These are phyloP conservation scores for Sporothrix sp. DNA, from an alignment of 2,329 filamentous ascomycete genomes.

Conservation along the genomic window DNA sequence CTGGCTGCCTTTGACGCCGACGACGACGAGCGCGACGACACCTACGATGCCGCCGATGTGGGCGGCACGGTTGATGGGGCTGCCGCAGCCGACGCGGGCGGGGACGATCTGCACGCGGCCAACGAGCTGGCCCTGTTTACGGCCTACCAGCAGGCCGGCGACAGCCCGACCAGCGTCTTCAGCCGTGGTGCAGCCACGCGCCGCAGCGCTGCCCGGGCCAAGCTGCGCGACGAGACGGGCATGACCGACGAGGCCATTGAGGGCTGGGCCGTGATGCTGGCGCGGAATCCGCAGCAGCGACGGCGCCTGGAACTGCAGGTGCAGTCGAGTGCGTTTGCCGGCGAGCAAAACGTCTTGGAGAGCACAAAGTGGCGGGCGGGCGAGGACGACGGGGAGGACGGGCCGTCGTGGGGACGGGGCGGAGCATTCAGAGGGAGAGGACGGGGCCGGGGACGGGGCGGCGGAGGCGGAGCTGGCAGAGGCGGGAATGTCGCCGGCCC, in stretches of 20 bases:
- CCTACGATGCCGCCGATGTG: constrained; percentile 86
- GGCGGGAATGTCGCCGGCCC: constrained; percentile 54
- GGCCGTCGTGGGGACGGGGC: neutral
- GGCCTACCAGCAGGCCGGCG: constrained; percentile 54
- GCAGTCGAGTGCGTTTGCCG: constrained; percentile 57
- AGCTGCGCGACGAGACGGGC: constrained; percentile 63
- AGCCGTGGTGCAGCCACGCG: constrained; percentile 61
- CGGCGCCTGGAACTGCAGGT: constrained; percentile 60
- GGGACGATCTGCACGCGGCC: constrained; percentile 35
- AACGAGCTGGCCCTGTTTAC: constrained; percentile 67
- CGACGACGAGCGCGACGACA: constrained; percentile 94
- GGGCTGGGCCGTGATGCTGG: constrained; percentile 84
- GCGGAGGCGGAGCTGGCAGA: constrained; percentile 38
- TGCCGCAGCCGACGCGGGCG: constrained; percentile 47
- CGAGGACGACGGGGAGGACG: constrained; percentile 37
- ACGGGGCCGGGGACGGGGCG: constrained; percentile 36
- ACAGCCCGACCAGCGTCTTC: constrained; percentile 42
- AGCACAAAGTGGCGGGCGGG: constrained; percentile 55
- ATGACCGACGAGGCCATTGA: constrained; percentile 94
- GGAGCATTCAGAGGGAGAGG: constrained; percentile 13
- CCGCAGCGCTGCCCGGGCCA: constrained; percentile 49
- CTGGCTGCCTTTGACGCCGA: constrained; percentile 84
- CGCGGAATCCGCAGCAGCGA: constrained; percentile 58
- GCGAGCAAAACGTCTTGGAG: constrained; percentile 54
- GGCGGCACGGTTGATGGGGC: constrained; percentile 73